Conservation (phyloP, 1,284 basidiomycete species). For the Ganoderma boninense region DNA sequence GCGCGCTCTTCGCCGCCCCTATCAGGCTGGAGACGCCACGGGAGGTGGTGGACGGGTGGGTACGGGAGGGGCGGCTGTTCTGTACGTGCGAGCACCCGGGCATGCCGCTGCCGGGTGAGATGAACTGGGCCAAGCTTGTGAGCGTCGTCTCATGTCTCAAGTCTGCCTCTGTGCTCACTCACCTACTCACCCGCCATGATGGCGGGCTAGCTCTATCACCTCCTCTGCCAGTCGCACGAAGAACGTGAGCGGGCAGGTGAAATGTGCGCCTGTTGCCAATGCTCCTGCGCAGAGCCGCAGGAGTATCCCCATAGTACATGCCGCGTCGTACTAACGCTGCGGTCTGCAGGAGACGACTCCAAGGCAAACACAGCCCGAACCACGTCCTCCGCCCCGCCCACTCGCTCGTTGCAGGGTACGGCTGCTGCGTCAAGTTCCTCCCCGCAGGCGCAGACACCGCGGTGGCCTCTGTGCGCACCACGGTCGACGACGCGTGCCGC, state of each 20-base stretch:
- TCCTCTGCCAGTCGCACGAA: not conserved
- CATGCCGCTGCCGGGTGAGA: constrained; percentile 3
- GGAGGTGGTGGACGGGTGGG: not conserved
- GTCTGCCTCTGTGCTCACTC: no score
- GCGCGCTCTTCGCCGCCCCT: not conserved
- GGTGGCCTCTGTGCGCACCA: not conserved
- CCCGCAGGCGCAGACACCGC: constrained; percentile 11
- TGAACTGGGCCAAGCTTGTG: constrained; percentile 15
- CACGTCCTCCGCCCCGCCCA: not conserved
- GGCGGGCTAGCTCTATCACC: not conserved
- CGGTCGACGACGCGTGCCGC: constrained; percentile 3
- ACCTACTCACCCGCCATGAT: not conserved
- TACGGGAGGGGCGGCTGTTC: constrained; percentile 11
- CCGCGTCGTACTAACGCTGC: no score
- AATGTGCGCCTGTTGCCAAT: not conserved
- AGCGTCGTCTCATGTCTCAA: no score
- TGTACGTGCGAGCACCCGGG: constrained; percentile 22
- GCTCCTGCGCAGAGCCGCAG: no score
- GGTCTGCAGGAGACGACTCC: not conserved
- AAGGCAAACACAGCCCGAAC: not conserved
- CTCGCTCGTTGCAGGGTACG: not conserved
- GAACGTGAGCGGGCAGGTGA: not conserved
- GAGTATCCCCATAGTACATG: not conserved
- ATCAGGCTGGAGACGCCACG: not conserved
- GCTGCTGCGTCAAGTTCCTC: constrained; percentile 13